Conservation (phyloP, 108 stramenopile species). For the Skeletonema menzelii region DNA sequence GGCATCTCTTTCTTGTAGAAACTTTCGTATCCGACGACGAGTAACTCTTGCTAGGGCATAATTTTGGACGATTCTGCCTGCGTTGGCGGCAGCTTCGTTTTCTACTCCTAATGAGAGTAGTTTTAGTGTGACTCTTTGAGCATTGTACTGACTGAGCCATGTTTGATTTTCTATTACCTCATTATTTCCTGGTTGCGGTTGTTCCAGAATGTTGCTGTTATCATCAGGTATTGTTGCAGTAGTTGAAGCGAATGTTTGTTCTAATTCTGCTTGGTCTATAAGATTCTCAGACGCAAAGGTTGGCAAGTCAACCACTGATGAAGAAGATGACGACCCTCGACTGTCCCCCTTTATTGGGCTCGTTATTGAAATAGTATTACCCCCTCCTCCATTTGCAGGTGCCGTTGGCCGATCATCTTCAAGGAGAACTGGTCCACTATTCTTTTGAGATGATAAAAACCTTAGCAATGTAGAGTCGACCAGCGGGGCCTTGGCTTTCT, state of each 20-base stretch:
- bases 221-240: neutral
- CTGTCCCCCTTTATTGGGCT: neutral
- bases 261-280: slow-evolving; percentile 1
- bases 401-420: neutral
- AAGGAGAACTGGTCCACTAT: slow-evolving; percentile 2
- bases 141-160: slow-evolving; percentile 66
- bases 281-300: slow-evolving; percentile 8
- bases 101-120: slow-evolving; percentile 53
- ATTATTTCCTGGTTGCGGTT: neutral
- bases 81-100: slow-evolving; percentile 35
- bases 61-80: slow-evolving; percentile 62
- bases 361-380: neutral
- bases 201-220: neutral
- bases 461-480: slow-evolving; percentile 74
- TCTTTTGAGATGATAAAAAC: slow-evolving; percentile 66
- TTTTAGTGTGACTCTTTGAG: slow-evolving; percentile 51
- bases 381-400: neutral
- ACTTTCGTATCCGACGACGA: slow-evolving; percentile 61
- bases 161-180: slow-evolving; percentile 13
- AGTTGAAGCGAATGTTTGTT: neutral
- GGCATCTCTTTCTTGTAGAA: slow-evolving; percentile 65
- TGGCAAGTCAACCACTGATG: slow-evolving; percentile 9
- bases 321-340: neutral
- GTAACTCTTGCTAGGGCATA: slow-evolving; percentile 57
- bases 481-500: slow-evolving; percentile 52